These are phyloP conservation scores for Coemansia sp. DNA, from an alignment of 192 early-diverging fungal species.

Conservation along the genomic window DNA sequence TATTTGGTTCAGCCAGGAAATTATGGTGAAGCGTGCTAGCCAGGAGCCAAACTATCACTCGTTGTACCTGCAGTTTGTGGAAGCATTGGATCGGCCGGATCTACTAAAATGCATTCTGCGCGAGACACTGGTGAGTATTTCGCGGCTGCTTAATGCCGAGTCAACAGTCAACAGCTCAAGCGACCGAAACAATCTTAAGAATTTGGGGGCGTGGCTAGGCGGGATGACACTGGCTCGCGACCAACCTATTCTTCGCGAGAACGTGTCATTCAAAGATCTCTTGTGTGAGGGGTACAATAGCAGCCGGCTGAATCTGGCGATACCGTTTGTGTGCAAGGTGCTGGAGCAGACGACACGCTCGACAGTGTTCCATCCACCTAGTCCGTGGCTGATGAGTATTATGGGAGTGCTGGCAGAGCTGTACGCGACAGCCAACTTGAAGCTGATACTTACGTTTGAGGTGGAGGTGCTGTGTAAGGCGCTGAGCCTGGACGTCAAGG, in stretches of 20 bases:
- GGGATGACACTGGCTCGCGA: slow-evolving; percentile 95
- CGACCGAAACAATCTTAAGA: slow-evolving; percentile 90
- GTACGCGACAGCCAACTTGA: slow-evolving; percentile 89
- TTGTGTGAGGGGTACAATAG: slow-evolving; percentile 88
- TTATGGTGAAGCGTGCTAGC: slow-evolving; percentile 93
- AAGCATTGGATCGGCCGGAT: slow-evolving; percentile 66
- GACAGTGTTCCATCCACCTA: slow-evolving; percentile 90
- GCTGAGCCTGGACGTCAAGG: slow-evolving; percentile 77
- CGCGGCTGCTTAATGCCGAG: slow-evolving; percentile 87
- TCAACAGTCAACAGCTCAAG: slow-evolving; percentile 86
- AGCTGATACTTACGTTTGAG: slow-evolving; percentile 95
- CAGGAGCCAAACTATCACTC: slow-evolving; percentile 97
- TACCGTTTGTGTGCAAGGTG: slow-evolving; percentile 98
- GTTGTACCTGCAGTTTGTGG: slow-evolving; percentile 84
- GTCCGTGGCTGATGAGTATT: slow-evolving; percentile 97
- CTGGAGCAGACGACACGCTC: slow-evolving; percentile 83
- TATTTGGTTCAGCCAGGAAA: slow-evolving; percentile 94
- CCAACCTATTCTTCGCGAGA: slow-evolving; percentile 92
- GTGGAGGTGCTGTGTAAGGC: slow-evolving; percentile 98
- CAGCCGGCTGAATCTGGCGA: slow-evolving; percentile 87
- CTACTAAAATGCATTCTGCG: slow-evolving; percentile 77
- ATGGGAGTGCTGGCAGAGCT: slow-evolving; percentile 89
- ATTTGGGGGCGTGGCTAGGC: slow-evolving; percentile 96
- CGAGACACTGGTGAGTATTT: slow-evolving; percentile 87
- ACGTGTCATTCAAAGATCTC: slow-evolving; percentile 92